Base-by-base conservation (phyloP, 495 filamentous ascomycete genomes). In the Aspergillus asperescens region DNA sequence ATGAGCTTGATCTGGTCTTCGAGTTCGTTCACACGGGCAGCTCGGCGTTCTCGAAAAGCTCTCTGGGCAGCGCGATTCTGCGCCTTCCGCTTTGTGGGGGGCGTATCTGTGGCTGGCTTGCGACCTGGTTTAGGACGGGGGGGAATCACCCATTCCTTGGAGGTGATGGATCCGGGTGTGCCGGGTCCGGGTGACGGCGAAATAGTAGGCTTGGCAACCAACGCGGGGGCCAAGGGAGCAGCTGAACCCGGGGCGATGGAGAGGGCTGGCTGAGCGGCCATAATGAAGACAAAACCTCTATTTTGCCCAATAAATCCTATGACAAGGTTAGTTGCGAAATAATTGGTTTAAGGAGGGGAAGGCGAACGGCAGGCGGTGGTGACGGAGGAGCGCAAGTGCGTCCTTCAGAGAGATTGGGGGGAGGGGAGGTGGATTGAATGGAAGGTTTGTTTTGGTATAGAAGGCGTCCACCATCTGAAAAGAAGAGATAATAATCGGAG, bases 1-100 rank as follows among this genome's bases (percentile, higher is more conserved):
- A 78, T 74, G 34, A 86, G 77, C 39, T 88, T 87, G 20, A 93
- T 78, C 62, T 89, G 82, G 54, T 94, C 88, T 65, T 94, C 90
- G 19, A 94, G 75, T 66, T 94, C 90, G 37, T 86, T 87, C 4
- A 94, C 89, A 19, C 86, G 84, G 10, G 88, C 87, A 2, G 89
- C 89, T 52, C 89, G 75, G 28, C 90, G 74, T 66, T 96, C 91
- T n/a, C 91, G 79, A 63, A 95, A 95, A 2, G 88, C 88, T 52
- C 90, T 77, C 70, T 96, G 91, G 12, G 91, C 90, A n/a, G 87
- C 88, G 34, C 91, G 79, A 66, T 96, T 96, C 64, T 96, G 91
- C 0, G 87, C 88, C 69, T 95, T 94, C 50, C 91, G 83, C 65
- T 95, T 93, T 31, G 89, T 95, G 2, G 89, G 89, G 10, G 90